These are phyloP conservation scores for Cordyceps fumosorosea DNA, from an alignment of 2,329 filamentous ascomycete species.

Conservation along the genomic window DNA sequence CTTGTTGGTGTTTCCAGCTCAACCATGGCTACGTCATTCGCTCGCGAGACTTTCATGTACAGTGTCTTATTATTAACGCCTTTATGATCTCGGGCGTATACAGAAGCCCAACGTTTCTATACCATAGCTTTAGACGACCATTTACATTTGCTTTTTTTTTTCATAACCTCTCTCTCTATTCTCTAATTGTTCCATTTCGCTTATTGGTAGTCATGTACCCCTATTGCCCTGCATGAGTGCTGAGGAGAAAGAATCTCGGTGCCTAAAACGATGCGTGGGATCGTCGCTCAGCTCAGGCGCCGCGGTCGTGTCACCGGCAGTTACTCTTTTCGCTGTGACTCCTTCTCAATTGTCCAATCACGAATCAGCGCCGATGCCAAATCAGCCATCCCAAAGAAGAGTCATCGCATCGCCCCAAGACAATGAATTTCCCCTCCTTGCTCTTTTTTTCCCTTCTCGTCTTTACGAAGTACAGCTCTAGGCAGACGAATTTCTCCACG, in stretches of 20 bases:
- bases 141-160: not conserved
- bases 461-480: not conserved
- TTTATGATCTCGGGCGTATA: slow-evolving; percentile 5
- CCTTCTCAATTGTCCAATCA: not conserved
- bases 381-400: not conserved
- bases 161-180: not conserved
- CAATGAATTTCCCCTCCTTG: no score
- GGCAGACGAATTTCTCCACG: slow-evolving; percentile 6
- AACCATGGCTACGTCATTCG: not conserved
- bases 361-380: not conserved
- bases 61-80: not conserved
- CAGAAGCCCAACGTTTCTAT: not conserved
- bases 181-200: not conserved
- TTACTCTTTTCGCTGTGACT: not conserved
- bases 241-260: not conserved
- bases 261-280: not conserved
- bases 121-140: slow-evolving; percentile 3
- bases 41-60: not conserved
- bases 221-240: not conserved
- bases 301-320: not conserved
- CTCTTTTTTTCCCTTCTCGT: not conserved
- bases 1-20: not conserved
- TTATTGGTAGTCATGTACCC: not conserved
- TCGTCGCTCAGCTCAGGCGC: not conserved
- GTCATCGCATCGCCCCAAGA: not conserved